Percentiles rank a stretch among this genome's conserved stretches.
Conservation (phyloP, 805 yeast species). For the Candida ponderosae region DNA sequence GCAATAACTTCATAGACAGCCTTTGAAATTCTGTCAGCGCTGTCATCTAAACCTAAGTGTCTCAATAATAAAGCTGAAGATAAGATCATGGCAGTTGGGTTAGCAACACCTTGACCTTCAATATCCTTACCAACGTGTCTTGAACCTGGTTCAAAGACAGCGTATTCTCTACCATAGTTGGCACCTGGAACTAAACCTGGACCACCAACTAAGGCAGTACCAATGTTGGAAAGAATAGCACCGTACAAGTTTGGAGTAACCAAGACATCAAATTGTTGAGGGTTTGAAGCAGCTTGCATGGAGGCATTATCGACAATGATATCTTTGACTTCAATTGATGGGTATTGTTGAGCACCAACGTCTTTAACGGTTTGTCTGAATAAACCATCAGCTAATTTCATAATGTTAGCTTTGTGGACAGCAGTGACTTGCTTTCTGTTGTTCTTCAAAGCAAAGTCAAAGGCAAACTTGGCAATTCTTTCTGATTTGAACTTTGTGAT, state of each 20-base stretch:
- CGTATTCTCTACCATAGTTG: constrained; percentile 94
- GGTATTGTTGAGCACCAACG: constrained; percentile 79
- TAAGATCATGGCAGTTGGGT: constrained; percentile 96
- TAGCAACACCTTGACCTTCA: constrained; percentile 89
- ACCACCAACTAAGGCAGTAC: constrained; percentile 95
- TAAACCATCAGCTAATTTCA: constrained; percentile 97
- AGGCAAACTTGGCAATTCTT: constrained; percentile 95
- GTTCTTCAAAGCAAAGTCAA: constrained; percentile 89
- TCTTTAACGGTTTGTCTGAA: constrained; percentile 91
- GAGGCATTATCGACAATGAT: constrained; percentile 98
- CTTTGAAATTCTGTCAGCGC: constrained; percentile 79
- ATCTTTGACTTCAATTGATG: constrained; percentile 75
- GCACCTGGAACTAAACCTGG: constrained; percentile 99
- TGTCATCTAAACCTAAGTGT: constrained; percentile 82
- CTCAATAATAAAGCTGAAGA: constrained; percentile 88
- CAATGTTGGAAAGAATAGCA: constrained; percentile 93
- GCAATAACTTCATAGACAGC: constrained; percentile 89
- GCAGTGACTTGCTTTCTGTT: constrained; percentile 91
- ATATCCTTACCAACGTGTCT: constrained; percentile 98
- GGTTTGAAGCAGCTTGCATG: constrained; percentile 98
- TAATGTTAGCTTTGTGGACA: constrained; percentile 97
- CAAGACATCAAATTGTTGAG: constrained; percentile 96
- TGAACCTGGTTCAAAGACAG: constrained; percentile 99
- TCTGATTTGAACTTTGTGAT: constrained; percentile 92
- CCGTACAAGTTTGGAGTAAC: constrained; percentile 98